Evolutionary conservation across 1,139 yeast genomes (phyloP), one percentile per base, ranked within the genome.

Genomic region (Geotrichum aggregatum): DNA sequence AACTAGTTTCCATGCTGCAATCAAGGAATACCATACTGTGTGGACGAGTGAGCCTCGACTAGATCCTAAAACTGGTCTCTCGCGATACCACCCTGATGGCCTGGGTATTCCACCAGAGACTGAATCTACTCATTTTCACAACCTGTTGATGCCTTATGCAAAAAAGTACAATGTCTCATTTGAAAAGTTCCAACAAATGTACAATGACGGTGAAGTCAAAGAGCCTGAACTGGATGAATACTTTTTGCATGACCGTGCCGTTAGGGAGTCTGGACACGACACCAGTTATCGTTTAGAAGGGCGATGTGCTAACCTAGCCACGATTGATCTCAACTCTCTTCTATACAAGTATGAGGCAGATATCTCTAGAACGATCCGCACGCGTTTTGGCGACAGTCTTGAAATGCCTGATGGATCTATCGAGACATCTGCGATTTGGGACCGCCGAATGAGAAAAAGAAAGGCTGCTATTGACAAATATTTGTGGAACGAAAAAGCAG

Each of bases 211-310:
- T 4, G 71, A 75, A 54, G 75, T 91, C 30, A 56, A 71, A 7
- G 97, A 88, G 63, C 95, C 96, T 0, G 81, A 75, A 14, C 74
- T 92, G 53, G 98, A 92, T 64, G 89, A 82, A 58, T 94, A 88
- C 68, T 87, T 92, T 68, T 69, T 87, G 52, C 96, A 92, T 66
- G 98, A 92, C 68, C 77, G 98, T 56, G 98, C 96, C 1, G 96
- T 92, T 14, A 79, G 98, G 64, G 98, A 92, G 70, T 84, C 95
- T 44, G 98, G 98, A 1, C 98, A 92, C 67, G 98, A 92, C 67
- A 94, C 98, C 0, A 78, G 92, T 2, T 89, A 91, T 66, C 76
- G 98, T 63, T 73, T 92, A 52, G 97, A 91, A 70, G 95, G 96
- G 34, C 78, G 80, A 49, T 88, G 96, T 69, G 97, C 96, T 0